Evolutionary conservation across 2,329 filamentous ascomycete species (phyloP).

Genomic region (Penicillium olsonii): DNA sequence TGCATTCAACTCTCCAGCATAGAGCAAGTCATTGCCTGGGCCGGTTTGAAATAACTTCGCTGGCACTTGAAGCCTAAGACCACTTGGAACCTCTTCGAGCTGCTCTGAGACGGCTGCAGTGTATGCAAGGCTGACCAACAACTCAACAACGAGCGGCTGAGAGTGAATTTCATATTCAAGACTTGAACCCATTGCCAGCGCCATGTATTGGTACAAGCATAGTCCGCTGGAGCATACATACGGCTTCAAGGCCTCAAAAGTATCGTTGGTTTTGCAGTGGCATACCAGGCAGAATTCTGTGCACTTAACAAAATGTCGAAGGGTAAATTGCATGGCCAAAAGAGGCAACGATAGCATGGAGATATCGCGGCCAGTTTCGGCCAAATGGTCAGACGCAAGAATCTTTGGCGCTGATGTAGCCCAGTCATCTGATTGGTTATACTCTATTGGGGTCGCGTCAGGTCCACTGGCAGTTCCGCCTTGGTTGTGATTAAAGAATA

Average conservation of each 20-base stretch:
- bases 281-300: constrained; percentile 88
- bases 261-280: constrained; percentile 65
- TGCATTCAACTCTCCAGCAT: constrained; percentile 9
- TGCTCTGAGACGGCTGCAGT: constrained; percentile 47
- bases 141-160: constrained; percentile 79
- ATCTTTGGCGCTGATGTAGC: constrained; percentile 39
- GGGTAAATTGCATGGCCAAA: constrained; percentile 70
- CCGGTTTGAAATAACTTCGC: background rate
- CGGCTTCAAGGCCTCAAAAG: constrained; percentile 57
- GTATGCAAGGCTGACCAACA: constrained; percentile 82
- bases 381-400: constrained; percentile 55
- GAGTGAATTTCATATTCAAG: constrained; percentile 81
- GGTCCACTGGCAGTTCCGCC: constrained; percentile 27
- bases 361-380: constrained; percentile 20
- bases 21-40: no score
- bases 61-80: constrained; percentile 58
- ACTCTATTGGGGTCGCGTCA: constrained; percentile 14
- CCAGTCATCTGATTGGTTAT: constrained; percentile 28
- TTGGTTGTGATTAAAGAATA: constrained; percentile 54
- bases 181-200: constrained; percentile 79
- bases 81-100: constrained; percentile 58
- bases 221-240: constrained; percentile 75
- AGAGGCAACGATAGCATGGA: constrained; percentile 56
- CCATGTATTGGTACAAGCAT: constrained; percentile 86
- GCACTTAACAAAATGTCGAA: constrained; percentile 76